These are phyloP conservation scores for Suillus americanus DNA, from an alignment of 768 basidiomycete genomes.

Conservation along the genomic window DNA sequence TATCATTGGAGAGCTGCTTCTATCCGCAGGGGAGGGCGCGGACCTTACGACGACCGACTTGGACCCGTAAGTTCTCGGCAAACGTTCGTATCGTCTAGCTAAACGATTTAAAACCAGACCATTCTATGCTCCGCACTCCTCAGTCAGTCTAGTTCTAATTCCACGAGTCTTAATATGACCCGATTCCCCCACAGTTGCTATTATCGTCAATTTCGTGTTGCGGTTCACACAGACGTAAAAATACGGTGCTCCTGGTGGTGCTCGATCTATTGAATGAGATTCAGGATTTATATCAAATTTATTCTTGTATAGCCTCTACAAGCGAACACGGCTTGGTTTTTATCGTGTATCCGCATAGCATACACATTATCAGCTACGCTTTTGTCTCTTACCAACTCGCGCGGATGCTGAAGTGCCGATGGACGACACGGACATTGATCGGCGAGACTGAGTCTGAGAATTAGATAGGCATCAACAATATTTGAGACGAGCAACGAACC, in stretches of 20 bases:
- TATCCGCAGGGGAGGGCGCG: conserved; percentile 87
- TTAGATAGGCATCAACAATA: conserved; percentile 1
- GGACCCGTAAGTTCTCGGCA: conserved; percentile 75
- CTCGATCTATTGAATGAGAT: background rate
- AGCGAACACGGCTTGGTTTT: conserved; percentile 8
- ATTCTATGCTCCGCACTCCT: conserved; percentile 81
- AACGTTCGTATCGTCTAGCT: conserved; percentile 9
- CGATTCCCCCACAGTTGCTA: conserved; percentile 55
- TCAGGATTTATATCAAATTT: background rate
- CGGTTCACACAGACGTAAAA: conserved; percentile 55
- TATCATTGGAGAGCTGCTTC: conserved; percentile 97
- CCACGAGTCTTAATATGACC: background rate
- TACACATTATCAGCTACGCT: conserved; percentile 39
- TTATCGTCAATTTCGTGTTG: conserved; percentile 82
- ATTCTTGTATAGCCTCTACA: conserved; percentile 13
- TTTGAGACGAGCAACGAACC: conserved; percentile 26
- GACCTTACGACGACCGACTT: conserved; percentile 94
- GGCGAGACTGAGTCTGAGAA: conserved; percentile 41
- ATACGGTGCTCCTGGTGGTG: background rate
- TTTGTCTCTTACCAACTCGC: conserved; percentile 58
- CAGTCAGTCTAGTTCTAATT: conserved; percentile 40
- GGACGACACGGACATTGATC: conserved; percentile 75
- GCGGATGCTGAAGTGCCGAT: conserved; percentile 65
- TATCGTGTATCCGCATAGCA: conserved; percentile 5
- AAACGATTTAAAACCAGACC: conserved; percentile 48